Percentiles rank a stretch among this genome's conserved stretches.
Conservation (phyloP, 2,329 filamentous ascomycete species). For the Drechslerella dactyloides region DNA sequence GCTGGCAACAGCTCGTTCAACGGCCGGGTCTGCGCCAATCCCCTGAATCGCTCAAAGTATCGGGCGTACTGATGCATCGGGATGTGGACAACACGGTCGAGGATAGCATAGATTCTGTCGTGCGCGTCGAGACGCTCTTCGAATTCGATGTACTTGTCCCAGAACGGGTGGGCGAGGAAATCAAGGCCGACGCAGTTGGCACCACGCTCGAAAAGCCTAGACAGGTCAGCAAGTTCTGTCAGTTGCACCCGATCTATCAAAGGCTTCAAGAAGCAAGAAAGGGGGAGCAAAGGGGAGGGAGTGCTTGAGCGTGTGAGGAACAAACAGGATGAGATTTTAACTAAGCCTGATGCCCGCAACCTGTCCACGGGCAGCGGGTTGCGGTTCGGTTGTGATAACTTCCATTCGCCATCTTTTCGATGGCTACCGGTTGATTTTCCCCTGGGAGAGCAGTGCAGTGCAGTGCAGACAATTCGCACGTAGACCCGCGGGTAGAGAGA, state of each 20-base stretch:
- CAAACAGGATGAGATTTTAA: conserved; percentile 63
- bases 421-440: conserved; percentile 42
- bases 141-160: conserved; percentile 98
- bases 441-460: conserved; percentile 39
- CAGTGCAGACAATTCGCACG: conserved; percentile 40
- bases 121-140: conserved; percentile 86
- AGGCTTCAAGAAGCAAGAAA: conserved; percentile 55
- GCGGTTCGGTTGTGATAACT: conserved; percentile 38
- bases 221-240: conserved; percentile 55
- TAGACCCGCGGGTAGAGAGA: conserved; percentile 39
- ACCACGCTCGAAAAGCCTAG: conserved; percentile 89
- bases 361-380: conserved; percentile 32
- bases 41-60: conserved; percentile 90
- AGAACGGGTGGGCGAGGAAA: conserved; percentile 93
- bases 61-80: conserved; percentile 95
- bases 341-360: conserved; percentile 56
- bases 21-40: conserved; percentile 74
- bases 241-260: conserved; percentile 56
- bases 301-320: conserved; percentile 63
- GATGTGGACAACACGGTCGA: conserved; percentile 81
- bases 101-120: conserved; percentile 83
- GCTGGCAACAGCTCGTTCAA: conserved; percentile 73
- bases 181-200: conserved; percentile 85
- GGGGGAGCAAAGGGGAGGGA: conserved; percentile 56
- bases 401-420: conserved; percentile 42